phyloP scores from a whole-genome alignment of 2,329 filamentous ascomycete genomes.

The Thielaviopsis musarum region DNA sequence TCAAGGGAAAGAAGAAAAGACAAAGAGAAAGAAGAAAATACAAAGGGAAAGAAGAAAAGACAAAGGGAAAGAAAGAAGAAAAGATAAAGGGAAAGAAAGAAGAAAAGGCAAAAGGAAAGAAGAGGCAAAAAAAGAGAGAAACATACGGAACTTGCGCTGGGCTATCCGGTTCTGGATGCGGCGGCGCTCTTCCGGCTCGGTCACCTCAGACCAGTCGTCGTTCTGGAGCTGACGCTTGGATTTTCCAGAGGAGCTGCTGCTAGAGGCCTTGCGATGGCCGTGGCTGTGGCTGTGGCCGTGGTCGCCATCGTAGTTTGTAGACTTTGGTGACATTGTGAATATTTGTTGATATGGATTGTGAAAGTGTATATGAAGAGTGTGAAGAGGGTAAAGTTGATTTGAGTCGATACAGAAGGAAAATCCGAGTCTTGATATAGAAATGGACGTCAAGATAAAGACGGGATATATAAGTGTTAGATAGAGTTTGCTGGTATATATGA shows the following conservation, averaged over 20 bases:
- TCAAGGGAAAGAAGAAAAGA: background rate
- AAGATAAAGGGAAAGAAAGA: background rate
- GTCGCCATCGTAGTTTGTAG: slow-evolving; percentile 16
- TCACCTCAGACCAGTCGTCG: slow-evolving; percentile 53
- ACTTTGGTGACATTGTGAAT: slow-evolving; percentile 18
- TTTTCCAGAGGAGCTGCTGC: slow-evolving; percentile 16
- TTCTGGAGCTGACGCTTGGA: slow-evolving; percentile 24
- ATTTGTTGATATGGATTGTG: background rate
- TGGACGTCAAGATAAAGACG: no score
- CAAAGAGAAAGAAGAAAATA: background rate
- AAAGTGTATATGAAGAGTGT: background rate
- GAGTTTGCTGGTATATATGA: no score
- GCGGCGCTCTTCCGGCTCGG: slow-evolving; percentile 52
- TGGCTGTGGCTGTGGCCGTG: background rate
- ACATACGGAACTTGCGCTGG: slow-evolving; percentile 58
- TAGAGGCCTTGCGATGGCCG: background rate
- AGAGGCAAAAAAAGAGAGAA: background rate
- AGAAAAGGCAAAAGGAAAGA: background rate
- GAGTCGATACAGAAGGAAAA: background rate
- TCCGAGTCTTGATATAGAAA: background rate
- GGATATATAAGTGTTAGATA: background rate
- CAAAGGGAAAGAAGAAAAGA: background rate
- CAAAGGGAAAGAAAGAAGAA: background rate
- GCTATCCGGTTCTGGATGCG: slow-evolving; percentile 63
- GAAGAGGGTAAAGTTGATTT: background rate